A percentile compares a stretch with the other conserved stretches of the same genome.
Evolutionary conservation across 2,329 filamentous ascomycete genomes (phyloP).

Genomic region (Hirsutella thompsonii): DNA sequence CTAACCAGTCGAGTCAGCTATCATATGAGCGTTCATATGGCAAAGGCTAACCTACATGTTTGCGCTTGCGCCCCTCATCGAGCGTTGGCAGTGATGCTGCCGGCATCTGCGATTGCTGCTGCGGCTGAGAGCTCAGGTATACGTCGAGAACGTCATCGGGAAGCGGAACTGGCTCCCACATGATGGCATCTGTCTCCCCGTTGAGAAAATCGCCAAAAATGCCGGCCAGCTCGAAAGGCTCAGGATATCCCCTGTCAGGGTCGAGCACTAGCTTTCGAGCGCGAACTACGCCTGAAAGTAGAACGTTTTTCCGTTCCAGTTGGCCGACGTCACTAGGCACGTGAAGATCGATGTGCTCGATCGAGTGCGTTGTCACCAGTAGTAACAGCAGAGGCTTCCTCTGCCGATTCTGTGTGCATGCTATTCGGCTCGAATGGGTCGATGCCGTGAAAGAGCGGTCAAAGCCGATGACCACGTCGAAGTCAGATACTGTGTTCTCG

Average conservation of each 20-base stretch:
- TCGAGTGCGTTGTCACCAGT: conserved; percentile 35
- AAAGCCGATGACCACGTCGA: conserved; percentile 40
- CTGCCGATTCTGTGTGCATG: background rate
- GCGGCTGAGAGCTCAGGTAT: conserved; percentile 25
- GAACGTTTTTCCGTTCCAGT: conserved; percentile 34
- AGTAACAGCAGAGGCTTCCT: conserved; percentile 31
- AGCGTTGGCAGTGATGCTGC: conserved; percentile 6
- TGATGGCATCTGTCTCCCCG: conserved; percentile 19
- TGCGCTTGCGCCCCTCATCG: conserved; percentile 30
- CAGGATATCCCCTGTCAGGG: conserved; percentile 23
- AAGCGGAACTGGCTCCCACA: conserved; percentile 33
- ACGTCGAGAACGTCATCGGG: conserved; percentile 36
- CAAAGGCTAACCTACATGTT: conserved; percentile 25
- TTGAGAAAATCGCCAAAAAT: conserved; percentile 33
- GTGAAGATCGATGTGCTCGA: conserved; percentile 41
- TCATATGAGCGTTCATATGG: background rate
- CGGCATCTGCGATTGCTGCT: conserved; percentile 16
- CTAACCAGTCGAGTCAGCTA: conserved; percentile 8
- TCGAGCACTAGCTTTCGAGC: conserved; percentile 25
- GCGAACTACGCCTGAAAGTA: conserved; percentile 24
- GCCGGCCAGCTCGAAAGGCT: conserved; percentile 33
- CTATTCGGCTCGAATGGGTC: conserved; percentile 9
- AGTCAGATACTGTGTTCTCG: conserved; percentile 24
- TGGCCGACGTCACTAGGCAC: conserved; percentile 21
- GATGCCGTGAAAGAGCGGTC: conserved; percentile 35